Percentiles rank a stretch among this genome's conserved stretches.
phyloP scores from a whole-genome alignment of 2,329 filamentous ascomycete genomes.

The Rhynchosporium graminicola region DNA sequence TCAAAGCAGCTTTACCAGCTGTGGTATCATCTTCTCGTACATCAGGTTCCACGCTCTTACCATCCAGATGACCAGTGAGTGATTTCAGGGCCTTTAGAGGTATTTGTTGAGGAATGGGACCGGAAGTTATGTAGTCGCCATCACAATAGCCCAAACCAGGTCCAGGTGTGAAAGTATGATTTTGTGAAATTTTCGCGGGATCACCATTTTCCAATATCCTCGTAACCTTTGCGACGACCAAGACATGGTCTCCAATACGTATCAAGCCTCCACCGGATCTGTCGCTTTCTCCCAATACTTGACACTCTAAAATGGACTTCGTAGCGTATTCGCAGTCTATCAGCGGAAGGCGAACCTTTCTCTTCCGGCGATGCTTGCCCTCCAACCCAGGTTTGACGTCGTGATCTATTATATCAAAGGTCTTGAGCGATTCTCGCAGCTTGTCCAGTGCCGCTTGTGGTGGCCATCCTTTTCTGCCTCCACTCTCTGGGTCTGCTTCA shows the following conservation, averaged over 20 bases:
- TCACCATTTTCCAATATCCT: background rate
- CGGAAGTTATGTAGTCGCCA: background rate
- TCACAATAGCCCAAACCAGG: background rate
- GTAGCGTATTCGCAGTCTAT: conserved; percentile 22
- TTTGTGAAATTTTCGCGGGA: background rate
- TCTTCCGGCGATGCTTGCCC: too few relatives aligned
- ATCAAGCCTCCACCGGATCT: conserved; percentile 24
- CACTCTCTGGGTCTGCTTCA: background rate
- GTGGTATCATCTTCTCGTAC: too few relatives aligned
- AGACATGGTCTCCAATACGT: conserved; percentile 36
- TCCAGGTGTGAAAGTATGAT: background rate
- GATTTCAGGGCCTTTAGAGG: too few relatives aligned
- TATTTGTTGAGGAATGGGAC: too few relatives aligned
- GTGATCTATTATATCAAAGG: background rate
- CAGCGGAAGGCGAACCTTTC: conserved; percentile 14
- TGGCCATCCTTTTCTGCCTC: conserved; percentile 1
- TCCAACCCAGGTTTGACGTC: too few relatives aligned
- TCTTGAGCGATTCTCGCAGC: background rate
- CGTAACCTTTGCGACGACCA: conserved; percentile 35
- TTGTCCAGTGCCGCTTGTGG: background rate
- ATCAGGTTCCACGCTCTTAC: too few relatives aligned
- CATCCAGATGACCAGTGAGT: too few relatives aligned
- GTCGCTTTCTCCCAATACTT: conserved; percentile 22
- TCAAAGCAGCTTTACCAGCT: too few relatives aligned
- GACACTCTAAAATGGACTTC: conserved; percentile 28